Evolutionary conservation across 768 basidiomycete species (phyloP).

Genomic region (Leucogyrophana mollusca): DNA sequence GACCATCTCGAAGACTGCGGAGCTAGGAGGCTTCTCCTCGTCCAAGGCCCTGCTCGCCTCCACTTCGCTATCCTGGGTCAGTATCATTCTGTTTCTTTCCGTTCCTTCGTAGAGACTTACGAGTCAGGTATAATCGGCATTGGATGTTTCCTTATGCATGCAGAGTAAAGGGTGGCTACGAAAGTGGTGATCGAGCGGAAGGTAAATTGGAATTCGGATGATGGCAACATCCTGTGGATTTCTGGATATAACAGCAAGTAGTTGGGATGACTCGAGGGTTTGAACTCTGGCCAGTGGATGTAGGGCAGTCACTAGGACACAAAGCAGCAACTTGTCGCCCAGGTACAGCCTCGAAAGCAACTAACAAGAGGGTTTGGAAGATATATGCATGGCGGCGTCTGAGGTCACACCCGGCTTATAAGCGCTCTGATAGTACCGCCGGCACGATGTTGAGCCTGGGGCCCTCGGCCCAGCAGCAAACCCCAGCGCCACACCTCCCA

Average conservation of each 20-base stretch:
- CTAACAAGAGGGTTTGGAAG: conserved; percentile 18
- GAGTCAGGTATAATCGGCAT: conserved; percentile 15
- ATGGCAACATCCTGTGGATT: conserved; percentile 41
- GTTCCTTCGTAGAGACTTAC: conserved; percentile 31
- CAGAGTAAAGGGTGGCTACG: conserved; percentile 59
- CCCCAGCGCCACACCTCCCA: too few species aligned
- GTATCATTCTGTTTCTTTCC: conserved; percentile 25
- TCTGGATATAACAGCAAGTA: conserved; percentile 6
- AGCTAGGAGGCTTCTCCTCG: not conserved
- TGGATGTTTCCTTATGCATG: conserved; percentile 44
- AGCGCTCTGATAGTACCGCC: conserved; percentile 19
- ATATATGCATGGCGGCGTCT: conserved; percentile 8
- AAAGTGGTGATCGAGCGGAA: conserved; percentile 58
- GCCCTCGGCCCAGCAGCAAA: too few species aligned
- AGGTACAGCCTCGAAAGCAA: conserved; percentile 1
- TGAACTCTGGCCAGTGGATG: conserved; percentile 18
- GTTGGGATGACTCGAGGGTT: conserved; percentile 3
- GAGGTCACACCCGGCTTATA: conserved; percentile 32
- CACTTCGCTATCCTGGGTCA: conserved; percentile 29
- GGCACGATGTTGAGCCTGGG: conserved; percentile 24
- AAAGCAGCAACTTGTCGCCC: not conserved
- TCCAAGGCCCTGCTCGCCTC: conserved; percentile 14
- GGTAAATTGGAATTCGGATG: conserved; percentile 52
- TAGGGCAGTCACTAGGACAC: conserved; percentile 6
- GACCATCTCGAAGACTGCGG: conserved; percentile 71